Evolutionary conservation across 768 basidiomycete genomes (phyloP).

Genomic region (Saitozyma podzolica): DNA sequence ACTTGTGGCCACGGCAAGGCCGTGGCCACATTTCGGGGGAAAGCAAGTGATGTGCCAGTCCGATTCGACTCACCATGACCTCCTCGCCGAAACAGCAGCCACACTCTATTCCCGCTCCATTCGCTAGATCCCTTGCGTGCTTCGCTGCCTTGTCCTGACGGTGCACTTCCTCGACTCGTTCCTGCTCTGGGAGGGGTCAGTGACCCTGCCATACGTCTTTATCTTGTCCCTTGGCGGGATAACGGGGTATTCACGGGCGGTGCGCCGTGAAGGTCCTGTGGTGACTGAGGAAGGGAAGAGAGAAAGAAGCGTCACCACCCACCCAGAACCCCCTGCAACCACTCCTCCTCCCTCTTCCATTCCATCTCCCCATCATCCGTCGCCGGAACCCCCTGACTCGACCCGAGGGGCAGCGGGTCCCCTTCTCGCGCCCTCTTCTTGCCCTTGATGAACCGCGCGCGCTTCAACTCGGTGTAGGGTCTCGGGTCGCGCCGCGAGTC

Average conservation of each 20-base stretch:
- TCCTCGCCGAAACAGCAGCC: conserved; percentile 80
- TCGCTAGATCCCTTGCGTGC: conserved; percentile 53
- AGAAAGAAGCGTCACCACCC: no score
- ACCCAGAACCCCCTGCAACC: conserved; percentile 16
- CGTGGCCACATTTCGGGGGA: no score
- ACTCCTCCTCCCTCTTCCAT: conserved; percentile 52
- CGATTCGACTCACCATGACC: conserved; percentile 62
- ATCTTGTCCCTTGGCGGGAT: no score
- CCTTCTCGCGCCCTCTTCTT: conserved; percentile 50
- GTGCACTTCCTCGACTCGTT: no score
- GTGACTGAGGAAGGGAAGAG: no score
- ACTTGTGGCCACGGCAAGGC: no score
- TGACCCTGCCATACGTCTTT: no score
- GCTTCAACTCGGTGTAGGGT: conserved; percentile 31
- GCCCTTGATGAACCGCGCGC: conserved; percentile 50
- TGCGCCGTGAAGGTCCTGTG: no score
- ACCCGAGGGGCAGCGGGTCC: background rate
- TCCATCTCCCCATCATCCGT: conserved; percentile 39
- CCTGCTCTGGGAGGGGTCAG: no score
- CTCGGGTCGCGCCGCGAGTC: conserved; percentile 48
- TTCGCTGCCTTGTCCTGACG: conserved; percentile 46
- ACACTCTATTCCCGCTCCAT: conserved; percentile 70
- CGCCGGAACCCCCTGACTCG: conserved; percentile 2
- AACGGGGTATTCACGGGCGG: no score
- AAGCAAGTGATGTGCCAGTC: background rate